A percentile compares a stretch with the other conserved stretches of the same genome.
Evolutionary conservation across 768 basidiomycete genomes (phyloP).

Genomic region (Royoungia palumana): DNA sequence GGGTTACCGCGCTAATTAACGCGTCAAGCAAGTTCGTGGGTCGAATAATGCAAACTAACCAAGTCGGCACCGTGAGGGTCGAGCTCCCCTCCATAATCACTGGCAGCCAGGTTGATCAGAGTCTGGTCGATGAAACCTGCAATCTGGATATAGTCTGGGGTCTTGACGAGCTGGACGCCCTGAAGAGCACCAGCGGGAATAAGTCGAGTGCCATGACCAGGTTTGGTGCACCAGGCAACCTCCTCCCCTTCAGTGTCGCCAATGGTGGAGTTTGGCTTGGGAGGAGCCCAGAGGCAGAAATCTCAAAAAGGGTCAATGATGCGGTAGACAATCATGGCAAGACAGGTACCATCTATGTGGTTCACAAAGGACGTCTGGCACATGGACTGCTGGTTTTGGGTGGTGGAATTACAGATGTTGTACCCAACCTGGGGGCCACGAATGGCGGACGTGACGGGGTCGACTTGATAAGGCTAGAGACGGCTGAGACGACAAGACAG

Average conservation of each 20-base stretch:
- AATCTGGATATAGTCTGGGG: slow-evolving; percentile 57
- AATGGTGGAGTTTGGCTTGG: slow-evolving; percentile 49
- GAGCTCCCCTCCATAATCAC: slow-evolving; percentile 72
- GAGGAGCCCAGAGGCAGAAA: slow-evolving; percentile 67
- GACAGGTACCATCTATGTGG: slow-evolving; percentile 40
- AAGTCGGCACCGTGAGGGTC: slow-evolving; percentile 71
- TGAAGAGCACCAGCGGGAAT: slow-evolving; percentile 64
- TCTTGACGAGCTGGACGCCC: slow-evolving; percentile 63
- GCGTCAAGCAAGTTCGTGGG: background rate
- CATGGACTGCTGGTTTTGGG: slow-evolving; percentile 54
- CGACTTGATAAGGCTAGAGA: slow-evolving; percentile 49
- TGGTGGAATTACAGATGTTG: slow-evolving; percentile 66
- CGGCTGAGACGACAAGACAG: background rate
- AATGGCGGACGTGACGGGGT: slow-evolving; percentile 33
- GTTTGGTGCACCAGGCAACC: slow-evolving; percentile 77
- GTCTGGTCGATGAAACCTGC: slow-evolving; percentile 64
- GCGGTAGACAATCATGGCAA: background rate
- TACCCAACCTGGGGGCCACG: slow-evolving; percentile 64
- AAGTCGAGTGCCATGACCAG: slow-evolving; percentile 64
- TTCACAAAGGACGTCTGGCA: slow-evolving; percentile 74
- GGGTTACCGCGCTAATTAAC: slow-evolving; percentile 69
- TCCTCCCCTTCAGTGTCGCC: slow-evolving; percentile 66
- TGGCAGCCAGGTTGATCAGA: slow-evolving; percentile 45
- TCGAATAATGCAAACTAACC: slow-evolving; percentile 28
- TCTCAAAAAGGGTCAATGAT: slow-evolving; percentile 36